Conservation (phyloP, 2,329 filamentous ascomycete genomes). For the Calonectria pauciramosa region DNA sequence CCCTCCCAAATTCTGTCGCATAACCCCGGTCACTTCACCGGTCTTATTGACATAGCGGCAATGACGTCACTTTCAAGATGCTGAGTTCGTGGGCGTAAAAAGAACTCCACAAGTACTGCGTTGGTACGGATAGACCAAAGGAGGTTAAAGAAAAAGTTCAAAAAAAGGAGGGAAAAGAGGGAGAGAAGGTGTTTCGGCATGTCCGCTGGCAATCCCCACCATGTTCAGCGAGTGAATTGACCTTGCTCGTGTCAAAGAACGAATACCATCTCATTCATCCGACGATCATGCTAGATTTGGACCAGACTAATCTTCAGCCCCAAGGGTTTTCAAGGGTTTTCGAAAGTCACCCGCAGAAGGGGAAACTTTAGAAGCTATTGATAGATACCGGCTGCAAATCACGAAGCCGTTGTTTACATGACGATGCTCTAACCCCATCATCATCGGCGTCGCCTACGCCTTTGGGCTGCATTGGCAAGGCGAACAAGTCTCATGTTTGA, state of each 20-base stretch:
- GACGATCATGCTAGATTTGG: conserved; percentile 5
- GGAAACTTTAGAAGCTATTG: not conserved
- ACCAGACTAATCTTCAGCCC: not conserved
- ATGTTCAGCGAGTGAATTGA: not conserved
- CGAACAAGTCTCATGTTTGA: conserved; percentile 10
- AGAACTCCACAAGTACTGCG: conserved; percentile 1
- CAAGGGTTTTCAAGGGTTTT: not conserved
- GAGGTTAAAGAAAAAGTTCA: not conserved
- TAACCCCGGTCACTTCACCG: conserved; percentile 2
- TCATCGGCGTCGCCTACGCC: not conserved
- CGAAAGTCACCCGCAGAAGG: not conserved
- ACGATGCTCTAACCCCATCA: not conserved
- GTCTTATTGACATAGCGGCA: conserved; percentile 13
- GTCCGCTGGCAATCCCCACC: conserved; percentile 1
- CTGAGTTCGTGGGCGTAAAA: conserved; percentile 1
- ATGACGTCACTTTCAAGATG: conserved; percentile 23
- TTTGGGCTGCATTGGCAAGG: conserved; percentile 1
- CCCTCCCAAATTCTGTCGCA: not conserved
- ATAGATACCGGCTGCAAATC: not conserved
- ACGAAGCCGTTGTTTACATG: not conserved
- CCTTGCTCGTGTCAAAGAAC: not conserved
- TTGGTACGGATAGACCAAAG: not conserved
- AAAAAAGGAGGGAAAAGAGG: not conserved
- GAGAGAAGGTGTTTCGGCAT: not conserved
- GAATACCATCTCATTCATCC: not conserved